Percentiles rank a stretch among this genome's conserved stretches.
These are phyloP conservation scores for Thalassia testudinum DNA, from an alignment of 116 monocot genomes.

Conservation along the genomic window DNA sequence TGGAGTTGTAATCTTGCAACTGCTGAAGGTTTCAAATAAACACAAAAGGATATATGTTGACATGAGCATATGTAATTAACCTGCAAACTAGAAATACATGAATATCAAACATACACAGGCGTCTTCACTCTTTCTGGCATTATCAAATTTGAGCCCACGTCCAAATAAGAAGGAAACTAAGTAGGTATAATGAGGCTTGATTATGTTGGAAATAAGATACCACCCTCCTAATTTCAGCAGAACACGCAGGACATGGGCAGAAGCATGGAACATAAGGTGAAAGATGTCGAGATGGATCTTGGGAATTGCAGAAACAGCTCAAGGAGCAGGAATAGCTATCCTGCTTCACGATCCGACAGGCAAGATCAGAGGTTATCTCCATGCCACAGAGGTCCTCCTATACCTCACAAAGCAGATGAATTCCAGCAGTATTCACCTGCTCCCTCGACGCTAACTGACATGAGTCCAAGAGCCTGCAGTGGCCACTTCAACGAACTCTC, in stretches of 20 bases:
- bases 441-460: conserved; percentile 42
- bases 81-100: too few relatives aligned
- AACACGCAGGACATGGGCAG: conserved; percentile 36
- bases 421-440: conserved; percentile 34
- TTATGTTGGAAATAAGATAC: neutral
- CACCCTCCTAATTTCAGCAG: neutral
- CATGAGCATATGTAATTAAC: too few relatives aligned
- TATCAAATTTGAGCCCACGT: too few relatives aligned
- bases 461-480: conserved; percentile 38
- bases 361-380: conserved; percentile 25
- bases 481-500: conserved; percentile 63
- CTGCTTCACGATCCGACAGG: conserved; percentile 22
- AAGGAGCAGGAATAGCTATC: conserved; percentile 40
- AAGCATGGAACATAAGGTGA: conserved; percentile 35
- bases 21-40: too few relatives aligned
- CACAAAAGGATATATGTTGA: too few relatives aligned
- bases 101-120: too few relatives aligned
- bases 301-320: conserved; percentile 27
- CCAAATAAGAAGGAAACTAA: too few relatives aligned
- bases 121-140: too few relatives aligned
- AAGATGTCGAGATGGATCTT: conserved; percentile 69
- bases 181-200: neutral
- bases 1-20: too few relatives aligned
- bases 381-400: conserved; percentile 7
- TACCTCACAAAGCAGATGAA: conserved; percentile 13